phyloP scores from a whole-genome alignment of 2,329 filamentous ascomycete species.

The Helotiales sp. region DNA sequence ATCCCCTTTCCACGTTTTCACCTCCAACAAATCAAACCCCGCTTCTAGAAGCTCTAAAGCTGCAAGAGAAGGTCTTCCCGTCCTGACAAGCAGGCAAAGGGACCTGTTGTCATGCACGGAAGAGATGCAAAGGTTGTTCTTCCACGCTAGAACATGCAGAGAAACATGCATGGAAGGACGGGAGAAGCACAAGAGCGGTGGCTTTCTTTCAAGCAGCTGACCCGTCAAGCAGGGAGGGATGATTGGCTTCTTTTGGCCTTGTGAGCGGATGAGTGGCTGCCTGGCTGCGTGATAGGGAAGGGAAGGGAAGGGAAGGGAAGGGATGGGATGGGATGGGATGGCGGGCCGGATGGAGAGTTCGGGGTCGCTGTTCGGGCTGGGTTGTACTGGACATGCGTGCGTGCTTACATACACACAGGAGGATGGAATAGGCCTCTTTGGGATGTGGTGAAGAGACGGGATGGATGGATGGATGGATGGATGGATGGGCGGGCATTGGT shows the following conservation, averaged over 20 bases:
- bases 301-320: neutral
- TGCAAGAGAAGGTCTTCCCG: neutral
- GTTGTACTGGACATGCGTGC: neutral
- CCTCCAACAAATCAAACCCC: neutral
- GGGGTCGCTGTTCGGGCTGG: neutral
- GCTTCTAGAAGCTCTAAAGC: neutral
- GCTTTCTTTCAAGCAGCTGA: neutral
- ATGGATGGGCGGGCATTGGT: no score
- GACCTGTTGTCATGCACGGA: no score
- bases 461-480: no score
- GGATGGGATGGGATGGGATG: neutral
- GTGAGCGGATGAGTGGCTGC: no score
- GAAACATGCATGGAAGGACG: conserved; percentile 10
- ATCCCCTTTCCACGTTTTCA: no score
- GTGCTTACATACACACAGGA: neutral
- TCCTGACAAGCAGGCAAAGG: neutral
- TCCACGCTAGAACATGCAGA: conserved; percentile 5
- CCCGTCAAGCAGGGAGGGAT: neutral
- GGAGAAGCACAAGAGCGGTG: neutral
- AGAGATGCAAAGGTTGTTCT: no score
- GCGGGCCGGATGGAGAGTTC: neutral
- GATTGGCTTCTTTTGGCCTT: no score
- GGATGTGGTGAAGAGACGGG: neutral
- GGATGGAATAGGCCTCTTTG: neutral
- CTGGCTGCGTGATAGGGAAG: neutral